Conservation (phyloP, 1,139 yeast species). For the Candida tropicalis region DNA sequence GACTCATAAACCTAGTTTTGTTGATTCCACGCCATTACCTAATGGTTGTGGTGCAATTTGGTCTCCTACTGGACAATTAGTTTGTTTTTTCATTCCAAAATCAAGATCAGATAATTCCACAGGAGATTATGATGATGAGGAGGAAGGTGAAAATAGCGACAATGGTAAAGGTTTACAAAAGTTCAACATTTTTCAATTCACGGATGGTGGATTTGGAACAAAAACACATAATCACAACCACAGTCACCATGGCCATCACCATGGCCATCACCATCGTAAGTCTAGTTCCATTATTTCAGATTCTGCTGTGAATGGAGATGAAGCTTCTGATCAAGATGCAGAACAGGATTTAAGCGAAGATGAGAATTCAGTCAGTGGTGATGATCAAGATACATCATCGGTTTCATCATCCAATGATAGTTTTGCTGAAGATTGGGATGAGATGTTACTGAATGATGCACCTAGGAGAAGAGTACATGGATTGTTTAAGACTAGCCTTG, state of each 20-base stretch:
- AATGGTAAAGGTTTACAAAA: slow-evolving; percentile 29
- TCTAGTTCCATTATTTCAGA: slow-evolving; percentile 17
- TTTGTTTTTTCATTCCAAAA: slow-evolving; percentile 79
- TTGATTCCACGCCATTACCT: slow-evolving; percentile 88
- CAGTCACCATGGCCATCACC: slow-evolving; percentile 20
- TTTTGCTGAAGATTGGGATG: slow-evolving; percentile 55
- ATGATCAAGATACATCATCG: slow-evolving; percentile 13
- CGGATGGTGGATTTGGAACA: slow-evolving; percentile 41
- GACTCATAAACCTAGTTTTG: slow-evolving; percentile 18
- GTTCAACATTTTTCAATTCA: slow-evolving; percentile 39
- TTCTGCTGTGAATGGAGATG: slow-evolving; percentile 1
- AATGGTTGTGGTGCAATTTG: slow-evolving; percentile 93
- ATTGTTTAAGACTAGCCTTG: slow-evolving; percentile 42
- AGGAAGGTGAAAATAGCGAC: slow-evolving; percentile 15
- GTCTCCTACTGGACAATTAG: slow-evolving; percentile 76
- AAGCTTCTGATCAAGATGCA: slow-evolving; percentile 13
- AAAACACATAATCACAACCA: slow-evolving; percentile 19
- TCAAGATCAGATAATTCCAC: slow-evolving; percentile 19
- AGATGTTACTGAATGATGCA: slow-evolving; percentile 47
- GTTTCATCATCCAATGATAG: slow-evolving; percentile 45
- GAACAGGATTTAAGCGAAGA: slow-evolving; percentile 12
- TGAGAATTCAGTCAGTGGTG: slow-evolving; percentile 14
- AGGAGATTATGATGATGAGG: slow-evolving; percentile 27
- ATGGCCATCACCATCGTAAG: slow-evolving; percentile 16
- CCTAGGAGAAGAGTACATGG: slow-evolving; percentile 50